Base-by-base conservation (phyloP, 148 eudicot genomes). In the Salicornia ramosissima region DNA sequence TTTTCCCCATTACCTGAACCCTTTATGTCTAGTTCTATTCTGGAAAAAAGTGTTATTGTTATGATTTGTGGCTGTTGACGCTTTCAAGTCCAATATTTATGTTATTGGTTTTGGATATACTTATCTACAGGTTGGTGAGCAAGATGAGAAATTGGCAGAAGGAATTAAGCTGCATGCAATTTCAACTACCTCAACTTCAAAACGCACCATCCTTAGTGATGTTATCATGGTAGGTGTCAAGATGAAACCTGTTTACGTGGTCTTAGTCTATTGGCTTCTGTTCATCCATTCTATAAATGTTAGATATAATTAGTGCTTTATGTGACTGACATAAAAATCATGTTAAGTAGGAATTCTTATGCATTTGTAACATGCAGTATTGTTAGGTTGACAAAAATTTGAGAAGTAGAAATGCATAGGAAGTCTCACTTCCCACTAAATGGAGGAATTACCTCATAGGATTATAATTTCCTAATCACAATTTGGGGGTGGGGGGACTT, bases 111-210 rank as follows among this genome's bases (percentile, higher is more conserved):
- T 46, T 28, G 29, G 72, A 28, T 42, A 40, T 33, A 68, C 16
- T 53, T 55, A 16, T 47, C 68, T 28, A 11, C 68, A 94, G 98
- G 98, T 94, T 79, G 98, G 98, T 69, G 96, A 94, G 19, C 83
- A 82, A 55, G 97, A 94, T 1, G 98, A 94, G 78, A 94, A 94
- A 84, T 77, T 94, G 65, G 97, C 96, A 4, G 97, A 90, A 77
- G 97, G 97, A 59, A 94, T 94, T 68, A 90, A 90, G 70, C 80
- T 94, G 39, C 82, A 86, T 83, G 97, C 97, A 31, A 78, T 94
- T 70, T 64, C 90, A 63, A 78, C 91, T 24, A 85, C 85, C 72
- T 67, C 83, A 51, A 78, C 87, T 66, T 85, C 98, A 50, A 94
- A 90, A 80, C 89, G 97, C 33, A 79, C 91, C 11, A 86, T 94